phyloP scores from a whole-genome alignment of 306 rosid genomes.

The Erythrophleum fordii region DNA sequence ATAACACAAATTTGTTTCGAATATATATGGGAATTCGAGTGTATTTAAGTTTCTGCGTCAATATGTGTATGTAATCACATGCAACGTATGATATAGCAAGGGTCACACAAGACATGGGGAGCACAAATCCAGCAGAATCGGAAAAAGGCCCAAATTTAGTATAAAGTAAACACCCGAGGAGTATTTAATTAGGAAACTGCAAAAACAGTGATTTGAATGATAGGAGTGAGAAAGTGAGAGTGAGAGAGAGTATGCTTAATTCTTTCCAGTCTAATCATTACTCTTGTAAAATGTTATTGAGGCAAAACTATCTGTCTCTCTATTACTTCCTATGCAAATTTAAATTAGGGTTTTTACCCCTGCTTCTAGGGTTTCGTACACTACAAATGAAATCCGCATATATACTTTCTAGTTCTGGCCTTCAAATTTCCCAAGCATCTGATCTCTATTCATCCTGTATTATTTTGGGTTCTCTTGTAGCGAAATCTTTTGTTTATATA shows the following conservation, averaged over 20 bases:
- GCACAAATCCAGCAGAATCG: slow-evolving; percentile 64
- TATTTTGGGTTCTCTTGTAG: neutral
- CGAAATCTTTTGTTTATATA: neutral
- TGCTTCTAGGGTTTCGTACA: slow-evolving; percentile 51
- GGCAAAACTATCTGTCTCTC: neutral
- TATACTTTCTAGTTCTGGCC: neutral
- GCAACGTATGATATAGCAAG: slow-evolving; percentile 47
- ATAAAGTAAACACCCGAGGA: slow-evolving; percentile 54
- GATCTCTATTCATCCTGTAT: neutral
- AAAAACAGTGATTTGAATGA: slow-evolving; percentile 63
- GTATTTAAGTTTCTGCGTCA: slow-evolving; percentile 39
- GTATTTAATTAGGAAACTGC: slow-evolving; percentile 56
- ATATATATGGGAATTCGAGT: slow-evolving; percentile 2
- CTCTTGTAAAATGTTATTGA: neutral
- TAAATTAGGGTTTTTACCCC: slow-evolving; percentile 61
- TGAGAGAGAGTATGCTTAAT: slow-evolving; percentile 32
- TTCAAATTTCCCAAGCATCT: neutral
- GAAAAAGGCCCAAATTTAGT: slow-evolving; percentile 56
- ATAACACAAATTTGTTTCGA: slow-evolving; percentile 6
- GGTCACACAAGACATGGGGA: slow-evolving; percentile 55
- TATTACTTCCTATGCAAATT: neutral
- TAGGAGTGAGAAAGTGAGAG: slow-evolving; percentile 52
- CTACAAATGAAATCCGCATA: neutral
- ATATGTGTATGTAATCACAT: slow-evolving; percentile 51
- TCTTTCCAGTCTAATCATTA: slow-evolving; percentile 43